Evolutionary conservation across 257 asterid species (phyloP), one percentile per base, ranked within the genome.

Genomic region (Solanum sitiens): DNA sequence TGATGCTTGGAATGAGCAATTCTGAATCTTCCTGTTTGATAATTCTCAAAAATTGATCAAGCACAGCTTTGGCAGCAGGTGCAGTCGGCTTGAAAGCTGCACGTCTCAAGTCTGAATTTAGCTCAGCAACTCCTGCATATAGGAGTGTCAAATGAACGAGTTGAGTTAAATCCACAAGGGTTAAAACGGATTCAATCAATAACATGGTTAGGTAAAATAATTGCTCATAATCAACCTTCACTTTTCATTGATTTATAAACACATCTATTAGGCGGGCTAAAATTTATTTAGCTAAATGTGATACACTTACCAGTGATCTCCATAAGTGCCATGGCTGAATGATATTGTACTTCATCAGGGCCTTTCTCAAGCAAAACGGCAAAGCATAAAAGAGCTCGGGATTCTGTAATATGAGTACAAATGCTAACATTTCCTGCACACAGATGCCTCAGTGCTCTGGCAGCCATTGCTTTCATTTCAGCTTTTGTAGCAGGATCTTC

Each of bases 391-490:
- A 87, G 89, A 15, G 89, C 89, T 83, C 87, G 85, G 23, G 89
- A 87, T 72, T 87, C 89, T 45, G 89, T 87, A 21, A 87, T 87
- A 16, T 56, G 72, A 23, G 63, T 45, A 15, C 87, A 82, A 25
- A 87, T 83, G 35, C 77, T 65, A 70, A 70, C 83, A 27, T 87
- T 87, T 47, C 87, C 89, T 15, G 83, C 86, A 39, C 87, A 83
- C 25, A 87, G 83, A 67, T 87, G 72, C n/a, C 89, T 32, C 6
- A 87, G 89, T 37, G 89, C 86, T 83, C 87, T 83, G 30, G 89
- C 89, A 30, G 89, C 79, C 89, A 83, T 87, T 30, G 89, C 89
- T 15, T 87, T 87, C 89, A 87, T 87, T 56, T 87, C 87, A 35
- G 89, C 89, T 65, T 87, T 87, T 12, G 87, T 83, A 2, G 77